Evolutionary conservation across 164 flowering plant genomes (phyloP).

Genomic region (Nelumbo lutea): DNA sequence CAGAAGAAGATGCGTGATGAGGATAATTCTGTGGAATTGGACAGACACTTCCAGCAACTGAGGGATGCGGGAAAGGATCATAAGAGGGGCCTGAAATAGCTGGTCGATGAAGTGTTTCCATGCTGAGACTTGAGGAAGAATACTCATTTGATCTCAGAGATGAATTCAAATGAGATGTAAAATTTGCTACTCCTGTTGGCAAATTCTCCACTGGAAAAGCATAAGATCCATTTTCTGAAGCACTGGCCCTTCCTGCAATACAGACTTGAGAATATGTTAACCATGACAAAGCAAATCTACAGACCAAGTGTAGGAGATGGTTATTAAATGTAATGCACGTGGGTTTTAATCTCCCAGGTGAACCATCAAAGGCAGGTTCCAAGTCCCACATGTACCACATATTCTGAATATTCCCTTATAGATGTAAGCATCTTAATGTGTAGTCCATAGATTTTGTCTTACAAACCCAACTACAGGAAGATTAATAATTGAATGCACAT

Average conservation of each 20-base stretch:
- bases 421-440: not conserved
- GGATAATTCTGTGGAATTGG: conserved; percentile 24
- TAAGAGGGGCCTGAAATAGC: conserved; percentile 31
- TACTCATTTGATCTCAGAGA: conserved; percentile 33
- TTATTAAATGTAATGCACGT: not conserved
- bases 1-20: conserved; percentile 36
- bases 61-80: conserved; percentile 30
- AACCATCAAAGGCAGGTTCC: not conserved
- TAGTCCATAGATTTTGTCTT: not conserved
- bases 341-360: not conserved
- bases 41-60: conserved; percentile 27
- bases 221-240: conserved; percentile 31
- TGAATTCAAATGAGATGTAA: conserved; percentile 40
- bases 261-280: conserved; percentile 1
- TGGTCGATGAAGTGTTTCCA: conserved; percentile 28
- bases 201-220: conserved; percentile 36
- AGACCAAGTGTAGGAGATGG: not conserved
- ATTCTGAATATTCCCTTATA: not conserved
- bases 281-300: not conserved
- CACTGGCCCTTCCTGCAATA: conserved; percentile 28
- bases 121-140: conserved; percentile 28
- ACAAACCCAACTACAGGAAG: not conserved
- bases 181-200: conserved; percentile 24
- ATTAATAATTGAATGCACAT: not conserved
- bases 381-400: conserved; percentile 1